Percentiles rank a stretch among this genome's conserved stretches.
These are phyloP conservation scores for Kwoniella newhampshirensis DNA, from an alignment of 768 basidiomycete species.

Conservation along the genomic window DNA sequence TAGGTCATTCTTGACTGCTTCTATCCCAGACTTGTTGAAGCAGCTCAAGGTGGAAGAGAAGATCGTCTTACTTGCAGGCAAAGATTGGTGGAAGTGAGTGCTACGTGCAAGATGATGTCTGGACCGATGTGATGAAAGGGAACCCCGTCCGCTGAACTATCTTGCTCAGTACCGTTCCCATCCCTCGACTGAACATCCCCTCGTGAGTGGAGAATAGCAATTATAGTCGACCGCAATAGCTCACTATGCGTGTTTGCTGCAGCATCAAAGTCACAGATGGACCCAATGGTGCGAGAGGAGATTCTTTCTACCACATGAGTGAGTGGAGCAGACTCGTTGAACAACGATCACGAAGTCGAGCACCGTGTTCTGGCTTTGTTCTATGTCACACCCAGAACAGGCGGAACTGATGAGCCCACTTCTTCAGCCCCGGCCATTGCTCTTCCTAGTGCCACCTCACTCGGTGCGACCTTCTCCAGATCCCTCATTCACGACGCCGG, in stretches of 20 bases:
- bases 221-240: not conserved
- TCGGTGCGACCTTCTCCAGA: constrained; percentile 69
- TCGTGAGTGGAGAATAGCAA: not conserved
- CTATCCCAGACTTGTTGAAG: constrained; percentile 59
- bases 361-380: too few relatives aligned
- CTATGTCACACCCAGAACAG: too few relatives aligned
- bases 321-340: constrained; percentile 8
- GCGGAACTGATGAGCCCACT: not conserved
- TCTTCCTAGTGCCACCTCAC: constrained; percentile 67
- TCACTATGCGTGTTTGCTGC: not conserved
- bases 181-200: constrained; percentile 19
- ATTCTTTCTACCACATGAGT: constrained; percentile 46
- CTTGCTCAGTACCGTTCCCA: constrained; percentile 19
- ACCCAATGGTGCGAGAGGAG: constrained; percentile 70
- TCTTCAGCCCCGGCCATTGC: constrained; percentile 60
- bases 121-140: too few relatives aligned
- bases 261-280: constrained; percentile 65
- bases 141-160: too few relatives aligned
- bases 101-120: too few relatives aligned
- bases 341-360: too few relatives aligned
- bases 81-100: constrained; percentile 66
- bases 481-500: constrained; percentile 56
- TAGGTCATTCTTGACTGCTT: constrained; percentile 59
- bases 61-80: constrained; percentile 59
- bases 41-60: constrained; percentile 65